Conservation (phyloP, 371 early-diverging fungal genomes). For the Lichtheimia ramosa region DNA sequence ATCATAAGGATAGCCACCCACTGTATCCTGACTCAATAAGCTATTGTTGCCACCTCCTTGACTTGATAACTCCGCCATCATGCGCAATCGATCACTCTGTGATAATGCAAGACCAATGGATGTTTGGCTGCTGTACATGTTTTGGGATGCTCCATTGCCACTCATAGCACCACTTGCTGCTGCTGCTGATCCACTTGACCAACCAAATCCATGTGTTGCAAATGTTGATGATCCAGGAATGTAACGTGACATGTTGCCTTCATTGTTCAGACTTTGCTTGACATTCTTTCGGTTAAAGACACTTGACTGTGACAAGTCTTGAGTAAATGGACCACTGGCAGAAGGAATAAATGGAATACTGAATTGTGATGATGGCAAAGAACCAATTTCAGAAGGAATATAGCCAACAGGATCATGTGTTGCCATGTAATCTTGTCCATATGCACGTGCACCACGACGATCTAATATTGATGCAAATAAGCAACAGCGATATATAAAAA, state of each 20-base stretch:
- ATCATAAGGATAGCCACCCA: constrained; percentile 42
- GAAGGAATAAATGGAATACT: constrained; percentile 65
- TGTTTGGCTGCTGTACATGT: constrained; percentile 52
- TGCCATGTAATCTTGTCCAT: constrained; percentile 58
- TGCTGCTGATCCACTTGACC: constrained; percentile 20
- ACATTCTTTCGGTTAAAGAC: constrained; percentile 45
- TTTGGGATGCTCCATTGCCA: constrained; percentile 25
- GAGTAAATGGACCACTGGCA: constrained; percentile 69
- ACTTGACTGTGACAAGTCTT: constrained; percentile 63
- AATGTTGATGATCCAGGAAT: constrained; percentile 41
- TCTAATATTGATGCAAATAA: constrained; percentile 19
- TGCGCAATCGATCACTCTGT: constrained; percentile 66
- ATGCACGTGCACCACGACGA: constrained; percentile 50
- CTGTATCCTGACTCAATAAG: constrained; percentile 55
- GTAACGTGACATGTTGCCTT: constrained; percentile 31
- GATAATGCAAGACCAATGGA: constrained; percentile 58
- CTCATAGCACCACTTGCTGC: not conserved
- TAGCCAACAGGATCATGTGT: constrained; percentile 62
- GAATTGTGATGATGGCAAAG: constrained; percentile 56
- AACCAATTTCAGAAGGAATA: constrained; percentile 59
- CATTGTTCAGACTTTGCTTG: constrained; percentile 13
- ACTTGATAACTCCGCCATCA: constrained; percentile 52
- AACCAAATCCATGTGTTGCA: constrained; percentile 40
- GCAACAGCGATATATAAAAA: not conserved
- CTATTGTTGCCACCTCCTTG: constrained; percentile 21